Conservation (phyloP, 2,329 filamentous ascomycete species). For the Truncatella angustata region DNA sequence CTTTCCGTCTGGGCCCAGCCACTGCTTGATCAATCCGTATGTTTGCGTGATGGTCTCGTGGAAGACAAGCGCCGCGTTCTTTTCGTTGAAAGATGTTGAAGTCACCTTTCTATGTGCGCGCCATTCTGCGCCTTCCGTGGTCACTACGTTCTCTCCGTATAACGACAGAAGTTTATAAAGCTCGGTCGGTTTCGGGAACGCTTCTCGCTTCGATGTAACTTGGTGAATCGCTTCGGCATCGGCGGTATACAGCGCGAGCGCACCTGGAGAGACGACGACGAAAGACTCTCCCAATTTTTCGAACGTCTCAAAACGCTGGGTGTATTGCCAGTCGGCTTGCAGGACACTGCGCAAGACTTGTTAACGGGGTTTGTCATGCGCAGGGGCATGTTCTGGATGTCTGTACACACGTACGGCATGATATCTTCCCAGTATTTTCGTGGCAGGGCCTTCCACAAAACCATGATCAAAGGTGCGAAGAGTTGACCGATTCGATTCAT, state of each 20-base stretch:
- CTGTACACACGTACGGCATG: constrained; percentile 50
- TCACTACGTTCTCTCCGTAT: constrained; percentile 71
- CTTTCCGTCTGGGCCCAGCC: constrained; percentile 44
- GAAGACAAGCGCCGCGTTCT: constrained; percentile 68
- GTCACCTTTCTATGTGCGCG: constrained; percentile 71
- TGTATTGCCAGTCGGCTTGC: constrained; percentile 59
- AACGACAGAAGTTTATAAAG: constrained; percentile 59
- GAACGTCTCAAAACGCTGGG: constrained; percentile 56
- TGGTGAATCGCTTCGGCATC: constrained; percentile 66
- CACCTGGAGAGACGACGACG: constrained; percentile 58
- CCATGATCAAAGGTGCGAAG: constrained; percentile 51
- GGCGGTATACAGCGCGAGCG: constrained; percentile 53
- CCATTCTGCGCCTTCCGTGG: constrained; percentile 68
- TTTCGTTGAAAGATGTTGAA: constrained; percentile 72
- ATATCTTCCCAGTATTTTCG: constrained; percentile 53
- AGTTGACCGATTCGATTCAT: constrained; percentile 56
- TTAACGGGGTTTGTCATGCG: neutral
- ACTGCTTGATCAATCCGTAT: constrained; percentile 56
- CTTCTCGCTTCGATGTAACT: constrained; percentile 63
- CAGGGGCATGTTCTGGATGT: neutral
- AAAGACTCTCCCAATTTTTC: constrained; percentile 61
- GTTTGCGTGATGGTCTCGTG: constrained; percentile 63
- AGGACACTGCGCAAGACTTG: constrained; percentile 39
- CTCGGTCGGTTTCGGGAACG: constrained; percentile 67
- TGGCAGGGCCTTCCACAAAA: constrained; percentile 55